Percentiles rank a stretch among this genome's conserved stretches.
These are phyloP conservation scores for Entomortierella beljakovae DNA, from an alignment of 192 early-diverging fungal genomes.

Conservation along the genomic window DNA sequence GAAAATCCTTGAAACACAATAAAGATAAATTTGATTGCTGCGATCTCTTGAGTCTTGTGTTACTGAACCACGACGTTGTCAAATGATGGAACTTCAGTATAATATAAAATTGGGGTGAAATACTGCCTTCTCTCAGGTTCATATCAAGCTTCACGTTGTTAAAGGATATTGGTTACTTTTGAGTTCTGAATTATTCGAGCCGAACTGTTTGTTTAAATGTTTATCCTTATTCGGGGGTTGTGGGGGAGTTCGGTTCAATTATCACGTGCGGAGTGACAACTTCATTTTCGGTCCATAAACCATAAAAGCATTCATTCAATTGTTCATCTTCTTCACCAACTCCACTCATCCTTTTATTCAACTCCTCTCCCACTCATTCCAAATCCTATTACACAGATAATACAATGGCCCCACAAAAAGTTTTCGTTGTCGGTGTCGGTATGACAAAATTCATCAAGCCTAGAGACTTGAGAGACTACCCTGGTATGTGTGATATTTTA, in stretches of 20 bases:
- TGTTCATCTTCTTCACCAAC: not conserved
- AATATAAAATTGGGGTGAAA: too few relatives aligned
- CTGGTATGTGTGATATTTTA: slow-evolving; percentile 42
- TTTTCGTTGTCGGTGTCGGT: slow-evolving; percentile 67
- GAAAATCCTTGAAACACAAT: not conserved
- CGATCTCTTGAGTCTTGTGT: too few relatives aligned
- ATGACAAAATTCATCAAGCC: slow-evolving; percentile 74
- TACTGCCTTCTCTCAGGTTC: too few relatives aligned
- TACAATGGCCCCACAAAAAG: slow-evolving; percentile 54
- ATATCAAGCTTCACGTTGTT: too few relatives aligned
- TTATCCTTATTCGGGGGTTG: too few relatives aligned
- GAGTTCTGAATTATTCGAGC: too few relatives aligned
- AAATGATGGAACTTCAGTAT: too few relatives aligned
- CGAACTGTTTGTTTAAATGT: too few relatives aligned
- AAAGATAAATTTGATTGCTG: not conserved
- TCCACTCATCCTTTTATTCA: not conserved
- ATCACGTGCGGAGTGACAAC: slow-evolving; percentile 1
- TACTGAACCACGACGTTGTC: too few relatives aligned
- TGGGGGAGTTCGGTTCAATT: not conserved
- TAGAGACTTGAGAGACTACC: slow-evolving; percentile 63
- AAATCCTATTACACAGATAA: not conserved
- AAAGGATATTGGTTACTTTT: too few relatives aligned
- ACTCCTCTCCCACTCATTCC: not conserved
- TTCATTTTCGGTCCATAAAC: not conserved
- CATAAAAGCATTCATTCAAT: not conserved